These are phyloP conservation scores for Botryosphaeria dothidea DNA, from an alignment of 2,329 filamentous ascomycete genomes.

Conservation along the genomic window DNA sequence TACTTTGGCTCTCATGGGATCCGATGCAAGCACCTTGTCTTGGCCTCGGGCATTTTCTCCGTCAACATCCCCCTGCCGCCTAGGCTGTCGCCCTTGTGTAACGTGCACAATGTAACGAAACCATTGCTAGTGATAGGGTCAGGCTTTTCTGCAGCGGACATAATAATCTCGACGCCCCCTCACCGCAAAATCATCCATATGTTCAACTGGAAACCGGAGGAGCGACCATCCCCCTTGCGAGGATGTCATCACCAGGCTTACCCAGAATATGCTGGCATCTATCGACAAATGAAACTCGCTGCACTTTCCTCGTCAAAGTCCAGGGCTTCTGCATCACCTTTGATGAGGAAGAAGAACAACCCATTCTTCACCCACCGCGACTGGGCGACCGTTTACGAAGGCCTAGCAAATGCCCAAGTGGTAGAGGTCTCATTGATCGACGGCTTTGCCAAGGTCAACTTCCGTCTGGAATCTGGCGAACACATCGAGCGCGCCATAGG, in stretches of 20 bases:
- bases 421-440: conserved; percentile 33
- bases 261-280: conserved; percentile 62
- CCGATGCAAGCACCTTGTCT: conserved; percentile 56
- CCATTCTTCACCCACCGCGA: conserved; percentile 50
- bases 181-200: conserved; percentile 59
- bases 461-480: conserved; percentile 46
- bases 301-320: conserved; percentile 28
- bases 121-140: conserved; percentile 61
- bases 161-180: conserved; percentile 56
- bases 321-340: neutral
- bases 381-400: conserved; percentile 56
- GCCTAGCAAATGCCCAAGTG: conserved; percentile 56
- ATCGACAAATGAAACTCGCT: conserved; percentile 61
- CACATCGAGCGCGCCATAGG: conserved; percentile 48
- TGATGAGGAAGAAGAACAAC: conserved; percentile 40
- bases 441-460: conserved; percentile 38
- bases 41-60: conserved; percentile 62
- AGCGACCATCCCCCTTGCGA: conserved; percentile 57
- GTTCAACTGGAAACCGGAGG: conserved; percentile 61
- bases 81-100: conserved; percentile 49
- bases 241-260: conserved; percentile 63
- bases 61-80: conserved; percentile 54
- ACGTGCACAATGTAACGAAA: conserved; percentile 25
- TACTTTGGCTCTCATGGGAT: conserved; percentile 54
- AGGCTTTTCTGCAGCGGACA: conserved; percentile 63